Evolutionary conservation across 2,329 filamentous ascomycete species (phyloP).

Genomic region (Aphanocladium album): DNA sequence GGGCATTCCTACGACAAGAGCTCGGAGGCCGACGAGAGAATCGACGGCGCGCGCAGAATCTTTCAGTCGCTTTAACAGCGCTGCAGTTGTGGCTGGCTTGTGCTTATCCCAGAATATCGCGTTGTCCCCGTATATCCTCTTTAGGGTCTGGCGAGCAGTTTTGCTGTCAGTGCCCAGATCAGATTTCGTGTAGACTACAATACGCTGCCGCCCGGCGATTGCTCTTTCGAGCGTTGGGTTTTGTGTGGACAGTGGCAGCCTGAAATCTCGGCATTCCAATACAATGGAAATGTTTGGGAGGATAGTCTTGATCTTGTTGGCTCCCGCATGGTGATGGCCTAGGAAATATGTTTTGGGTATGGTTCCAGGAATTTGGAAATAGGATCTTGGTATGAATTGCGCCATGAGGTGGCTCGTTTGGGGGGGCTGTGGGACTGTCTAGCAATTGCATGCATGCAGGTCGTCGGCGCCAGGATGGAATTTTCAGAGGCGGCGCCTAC

Average conservation of each 20-base stretch:
- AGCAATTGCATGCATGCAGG: background rate
- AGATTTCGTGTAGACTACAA: slow-evolving; percentile 87
- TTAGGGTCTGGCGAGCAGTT: slow-evolving; percentile 23
- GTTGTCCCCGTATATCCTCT: slow-evolving; percentile 29
- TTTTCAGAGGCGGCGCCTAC: background rate
- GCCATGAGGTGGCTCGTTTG: slow-evolving; percentile 19
- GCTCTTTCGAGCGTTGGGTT: slow-evolving; percentile 84
- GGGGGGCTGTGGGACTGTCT: background rate
- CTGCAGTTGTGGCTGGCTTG: slow-evolving; percentile 27
- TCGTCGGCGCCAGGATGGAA: background rate
- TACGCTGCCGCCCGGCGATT: slow-evolving; percentile 64
- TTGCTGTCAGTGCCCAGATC: slow-evolving; percentile 57
- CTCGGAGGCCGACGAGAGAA: slow-evolving; percentile 73
- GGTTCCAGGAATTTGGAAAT: slow-evolving; percentile 66
- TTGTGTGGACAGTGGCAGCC: slow-evolving; percentile 80
- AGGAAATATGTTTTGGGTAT: slow-evolving; percentile 90
- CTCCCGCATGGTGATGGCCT: slow-evolving; percentile 81
- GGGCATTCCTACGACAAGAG: slow-evolving; percentile 93
- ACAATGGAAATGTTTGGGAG: slow-evolving; percentile 80
- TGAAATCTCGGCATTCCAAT: slow-evolving; percentile 91
- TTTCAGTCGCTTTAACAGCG: slow-evolving; percentile 35
- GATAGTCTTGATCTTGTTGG: slow-evolving; percentile 75
- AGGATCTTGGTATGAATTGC: slow-evolving; percentile 65
- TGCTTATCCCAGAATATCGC: slow-evolving; percentile 42
- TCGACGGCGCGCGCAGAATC: slow-evolving; percentile 31